phyloP scores from a whole-genome alignment of 768 basidiomycete genomes.

The Suillus lakei region DNA sequence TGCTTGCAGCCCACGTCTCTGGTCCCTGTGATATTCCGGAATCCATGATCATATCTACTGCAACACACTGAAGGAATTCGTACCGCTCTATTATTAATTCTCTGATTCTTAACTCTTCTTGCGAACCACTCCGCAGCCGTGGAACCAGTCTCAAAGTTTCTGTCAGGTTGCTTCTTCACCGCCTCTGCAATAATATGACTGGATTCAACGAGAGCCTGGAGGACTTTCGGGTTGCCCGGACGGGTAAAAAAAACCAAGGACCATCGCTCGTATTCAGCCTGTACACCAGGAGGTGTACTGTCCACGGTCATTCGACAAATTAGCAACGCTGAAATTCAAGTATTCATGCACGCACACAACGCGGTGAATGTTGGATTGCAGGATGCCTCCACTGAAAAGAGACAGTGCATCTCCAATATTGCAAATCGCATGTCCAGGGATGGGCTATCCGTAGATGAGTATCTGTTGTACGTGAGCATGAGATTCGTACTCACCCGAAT shows the following conservation, averaged over 20 bases:
- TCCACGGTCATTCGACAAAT: not conserved
- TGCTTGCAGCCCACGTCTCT: slow-evolving; percentile 35
- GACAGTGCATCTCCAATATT: slow-evolving; percentile 67
- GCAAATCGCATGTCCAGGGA: slow-evolving; percentile 62
- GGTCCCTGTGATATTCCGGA: slow-evolving; percentile 27
- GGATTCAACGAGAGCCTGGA: slow-evolving; percentile 55
- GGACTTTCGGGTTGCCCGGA: slow-evolving; percentile 55
- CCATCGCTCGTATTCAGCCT: slow-evolving; percentile 59
- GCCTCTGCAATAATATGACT: slow-evolving; percentile 55
- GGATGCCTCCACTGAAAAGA: slow-evolving; percentile 65
- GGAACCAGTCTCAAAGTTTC: slow-evolving; percentile 38
- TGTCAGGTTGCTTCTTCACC: slow-evolving; percentile 38
- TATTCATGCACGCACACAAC: slow-evolving; percentile 40
- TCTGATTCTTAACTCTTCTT: slow-evolving; percentile 43
- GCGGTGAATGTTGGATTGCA: slow-evolving; percentile 67
- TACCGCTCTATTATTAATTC: slow-evolving; percentile 47
- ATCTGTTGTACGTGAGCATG: not conserved
- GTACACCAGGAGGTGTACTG: slow-evolving; percentile 58
- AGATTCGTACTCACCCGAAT: slow-evolving; percentile 50
- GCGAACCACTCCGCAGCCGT: slow-evolving; percentile 48
- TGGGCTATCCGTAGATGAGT: slow-evolving; percentile 37
- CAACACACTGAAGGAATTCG: slow-evolving; percentile 6
- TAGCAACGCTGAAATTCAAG: not conserved
- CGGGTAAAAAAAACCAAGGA: slow-evolving; percentile 73
- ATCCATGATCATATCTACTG: not conserved